Evolutionary conservation across 306 rosid genomes (phyloP), one percentile per base, ranked within the genome.

Genomic region (Mimosa pudica): DNA sequence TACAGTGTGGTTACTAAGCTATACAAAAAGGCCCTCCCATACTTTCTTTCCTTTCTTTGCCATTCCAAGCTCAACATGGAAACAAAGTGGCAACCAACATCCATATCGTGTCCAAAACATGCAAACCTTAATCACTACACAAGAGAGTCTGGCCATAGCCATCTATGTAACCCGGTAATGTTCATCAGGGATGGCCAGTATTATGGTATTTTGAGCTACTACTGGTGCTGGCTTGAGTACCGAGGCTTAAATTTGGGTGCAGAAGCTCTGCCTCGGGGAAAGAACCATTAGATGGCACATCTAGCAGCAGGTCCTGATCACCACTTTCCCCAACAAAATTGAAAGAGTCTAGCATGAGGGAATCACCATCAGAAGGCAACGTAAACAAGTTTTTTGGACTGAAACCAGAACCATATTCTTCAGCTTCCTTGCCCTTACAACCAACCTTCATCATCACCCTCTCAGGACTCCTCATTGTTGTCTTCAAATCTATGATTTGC

Each of bases 231-330:
- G 97, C 91, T 83, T 89, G 94, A 74, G 91, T 90, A 72, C 86
- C 93, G 77, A 83, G 87, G 84, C 80, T 86, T 77, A 74, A 42
- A 46, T 86, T 68, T 47, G 96, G 96, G 60, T 68, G 88, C 69
- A 93, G 84, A 20, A 96, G 98, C 85, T 96, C 98, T 68, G 99
- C 99, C 82, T 91, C 90, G 5, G 97, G 94, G 70, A 93, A 96
- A 44, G 94, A 93, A 78, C 88, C 87, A 38, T 96, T 89, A 33
- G 92, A 92, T 17, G 98, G 96, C 75, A 96, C 91, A 30, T 96
- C 97, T 60, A 96, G 84, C 78, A 96, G 90, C 44, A 96, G 82
- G 79, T 87, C 97, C 71, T 90, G 98, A 71, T 91, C 98, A 75
- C 86, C 87, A 84, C 87, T 90, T 57, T 90, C 96, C 79, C 82